A percentile compares a stretch with the other conserved stretches of the same genome.
Conservation (phyloP, 139 green algal genomes). For the Tetraselmis striata region DNA sequence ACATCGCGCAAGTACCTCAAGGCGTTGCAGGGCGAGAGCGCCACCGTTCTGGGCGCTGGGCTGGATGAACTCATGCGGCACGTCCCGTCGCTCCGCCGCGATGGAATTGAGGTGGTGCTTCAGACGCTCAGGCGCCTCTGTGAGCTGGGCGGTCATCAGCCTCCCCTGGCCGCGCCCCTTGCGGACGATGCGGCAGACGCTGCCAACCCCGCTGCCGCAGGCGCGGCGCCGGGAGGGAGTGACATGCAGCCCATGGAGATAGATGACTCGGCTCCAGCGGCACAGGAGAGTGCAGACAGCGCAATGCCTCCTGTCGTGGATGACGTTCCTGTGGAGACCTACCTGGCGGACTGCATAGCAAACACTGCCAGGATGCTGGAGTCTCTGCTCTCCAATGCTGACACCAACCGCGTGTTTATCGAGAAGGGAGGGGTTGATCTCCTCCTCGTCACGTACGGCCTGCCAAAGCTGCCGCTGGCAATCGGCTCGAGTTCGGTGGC, state of each 20-base stretch:
- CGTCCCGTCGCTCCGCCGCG: constrained; percentile 52
- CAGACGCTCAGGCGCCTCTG: constrained; percentile 60
- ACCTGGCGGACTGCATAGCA: constrained; percentile 66
- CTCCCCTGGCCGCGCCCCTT: not conserved
- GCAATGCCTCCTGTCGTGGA: not conserved
- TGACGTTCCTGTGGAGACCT: constrained; percentile 12
- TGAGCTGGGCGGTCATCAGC: constrained; percentile 24
- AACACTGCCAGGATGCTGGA: constrained; percentile 76
- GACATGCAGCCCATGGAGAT: constrained; percentile 13
- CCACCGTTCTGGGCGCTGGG: constrained; percentile 62
- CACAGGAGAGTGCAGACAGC: not conserved
- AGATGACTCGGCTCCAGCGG: not conserved
- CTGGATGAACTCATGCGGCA: constrained; percentile 92
- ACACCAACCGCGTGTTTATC: constrained; percentile 59
- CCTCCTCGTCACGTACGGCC: constrained; percentile 24
- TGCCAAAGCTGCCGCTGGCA: constrained; percentile 42
- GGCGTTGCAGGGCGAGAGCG: constrained; percentile 62
- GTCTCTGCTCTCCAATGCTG: constrained; percentile 57
- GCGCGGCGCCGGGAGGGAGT: too few relatives aligned
- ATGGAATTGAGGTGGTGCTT: constrained; percentile 59
- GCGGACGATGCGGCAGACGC: not conserved
- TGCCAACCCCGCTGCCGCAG: constrained; percentile 9
- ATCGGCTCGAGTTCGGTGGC: constrained; percentile 64
- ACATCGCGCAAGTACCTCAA: constrained; percentile 48
- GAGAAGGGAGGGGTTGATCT: constrained; percentile 66